These are phyloP conservation scores for Pythium apleroticum DNA, from an alignment of 352 stramenopile species.

Conservation along the genomic window DNA sequence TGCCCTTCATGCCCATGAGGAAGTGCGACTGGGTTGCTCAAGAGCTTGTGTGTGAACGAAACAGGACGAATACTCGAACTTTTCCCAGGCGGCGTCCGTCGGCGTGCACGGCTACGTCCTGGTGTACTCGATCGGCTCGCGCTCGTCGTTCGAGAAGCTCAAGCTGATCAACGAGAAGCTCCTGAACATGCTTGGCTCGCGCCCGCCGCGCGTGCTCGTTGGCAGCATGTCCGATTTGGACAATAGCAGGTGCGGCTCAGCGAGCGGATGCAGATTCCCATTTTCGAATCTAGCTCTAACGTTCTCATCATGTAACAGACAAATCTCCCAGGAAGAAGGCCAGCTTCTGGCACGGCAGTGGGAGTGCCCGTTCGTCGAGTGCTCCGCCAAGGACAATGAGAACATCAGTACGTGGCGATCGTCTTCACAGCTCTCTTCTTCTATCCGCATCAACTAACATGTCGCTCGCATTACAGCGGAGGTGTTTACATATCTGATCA, in stretches of 20 bases:
- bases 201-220: conserved; percentile 92
- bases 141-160: conserved; percentile 94
- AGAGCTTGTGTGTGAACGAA: background rate
- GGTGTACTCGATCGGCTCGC: conserved; percentile 93
- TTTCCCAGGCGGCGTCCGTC: conserved; percentile 94
- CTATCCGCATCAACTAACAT: background rate
- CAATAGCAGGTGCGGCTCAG: conserved; percentile 73
- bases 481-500: conserved; percentile 91
- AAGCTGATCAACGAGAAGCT: conserved; percentile 94
- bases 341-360: conserved; percentile 88
- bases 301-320: conserved; percentile 29
- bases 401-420: conserved; percentile 81
- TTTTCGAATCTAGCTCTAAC: background rate
- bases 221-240: conserved; percentile 95
- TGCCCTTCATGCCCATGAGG: background rate
- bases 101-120: conserved; percentile 95
- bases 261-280: background rate
- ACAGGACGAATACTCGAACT: conserved; percentile 95
- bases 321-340: conserved; percentile 84
- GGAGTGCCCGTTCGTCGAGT: conserved; percentile 95
- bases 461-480: conserved; percentile 44
- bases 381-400: conserved; percentile 90
- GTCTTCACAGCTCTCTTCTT: background rate
- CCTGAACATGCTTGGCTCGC: conserved; percentile 92
- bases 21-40: conserved; percentile 12